Base-by-base conservation (phyloP, 306 rosid species). In the Fragaria nilgerrensis region DNA sequence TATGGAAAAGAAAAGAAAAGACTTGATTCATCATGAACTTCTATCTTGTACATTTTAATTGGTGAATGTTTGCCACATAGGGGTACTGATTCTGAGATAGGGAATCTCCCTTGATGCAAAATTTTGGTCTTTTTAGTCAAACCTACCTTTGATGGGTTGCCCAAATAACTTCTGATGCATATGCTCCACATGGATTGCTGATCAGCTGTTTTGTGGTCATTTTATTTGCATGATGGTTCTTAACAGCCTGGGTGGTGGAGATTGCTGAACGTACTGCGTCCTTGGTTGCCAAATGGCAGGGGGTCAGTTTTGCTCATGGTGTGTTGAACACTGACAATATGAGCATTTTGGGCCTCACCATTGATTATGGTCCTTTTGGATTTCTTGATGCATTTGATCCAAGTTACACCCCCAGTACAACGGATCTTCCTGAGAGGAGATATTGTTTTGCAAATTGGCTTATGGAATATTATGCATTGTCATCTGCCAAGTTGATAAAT, bases 381-480 rank as follows among this genome's bases (percentile, higher is more conserved):
- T 96, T 96, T 88, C 84, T 96, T 88, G 99, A 92, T 89, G 99
- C 99, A 68, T 96, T 96, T 86, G 99, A 96, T 91, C 99, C 98
- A 76, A 88, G 94, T 72, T 96, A 79, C 80, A 92, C 99, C 2
- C 99, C 98, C 4, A 92, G 92, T 79, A 92, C 98, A 16, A 96
- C 99, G 7, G 99, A 96, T 81, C 98, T 96, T 90, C 99, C 98
- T 58, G 98, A 97, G 55, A 90, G 99, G 87, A 86, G 99, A 82
- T 96, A 96, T 82, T 91, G 99, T 85, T 96, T 96, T 86, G 96
- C 99, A 52, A 96, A 96, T 92, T 81, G 97, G 99, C 80, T 86
- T 96, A 73, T 96, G 99, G 99, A 92, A 96, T 85, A 75, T 96
- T 81, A 96, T 92, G 10, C 97, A 96, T 81, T 96, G 75, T 73